phyloP scores from a whole-genome alignment of 345 rosid genomes.

The Ceriops tagal region DNA sequence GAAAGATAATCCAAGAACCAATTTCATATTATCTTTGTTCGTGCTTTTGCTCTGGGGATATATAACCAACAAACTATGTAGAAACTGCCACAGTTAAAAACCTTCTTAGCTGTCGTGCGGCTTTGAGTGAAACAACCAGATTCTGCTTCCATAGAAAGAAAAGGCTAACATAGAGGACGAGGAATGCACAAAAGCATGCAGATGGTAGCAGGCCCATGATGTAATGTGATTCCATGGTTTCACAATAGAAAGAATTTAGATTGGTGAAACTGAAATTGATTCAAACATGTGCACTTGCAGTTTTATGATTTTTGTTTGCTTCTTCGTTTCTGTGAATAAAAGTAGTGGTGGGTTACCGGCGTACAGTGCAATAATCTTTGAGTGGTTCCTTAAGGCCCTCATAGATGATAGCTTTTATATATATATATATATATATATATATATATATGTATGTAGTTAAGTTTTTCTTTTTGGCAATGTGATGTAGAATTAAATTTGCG shows the following conservation, averaged over 20 bases:
- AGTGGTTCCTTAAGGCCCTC: conserved; percentile 16
- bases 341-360: conserved; percentile 28
- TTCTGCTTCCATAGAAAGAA: conserved; percentile 16
- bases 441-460: too few relatives aligned
- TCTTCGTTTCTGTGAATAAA: conserved; percentile 41
- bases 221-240: conserved; percentile 10
- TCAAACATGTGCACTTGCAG: conserved; percentile 17
- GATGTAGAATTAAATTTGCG: too few relatives aligned
- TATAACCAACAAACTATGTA: conserved; percentile 14
- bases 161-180: conserved; percentile 21
- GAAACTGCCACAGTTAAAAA: conserved; percentile 14
- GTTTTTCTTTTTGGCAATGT: too few relatives aligned
- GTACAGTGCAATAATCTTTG: conserved; percentile 43
- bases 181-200: conserved; percentile 1
- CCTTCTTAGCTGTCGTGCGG: conserved; percentile 1
- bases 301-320: conserved; percentile 37
- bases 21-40: not conserved
- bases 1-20: conserved; percentile 8
- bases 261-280: conserved; percentile 24
- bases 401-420: conserved; percentile 13
- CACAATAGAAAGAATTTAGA: conserved; percentile 12
- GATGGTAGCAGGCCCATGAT: conserved; percentile 10
- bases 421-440: not conserved
- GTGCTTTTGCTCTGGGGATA: conserved; percentile 1
- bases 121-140: conserved; percentile 8